Evolutionary conservation across 2,329 filamentous ascomycete species (phyloP).

Genomic region (Pseudogymnoascus pannorum): DNA sequence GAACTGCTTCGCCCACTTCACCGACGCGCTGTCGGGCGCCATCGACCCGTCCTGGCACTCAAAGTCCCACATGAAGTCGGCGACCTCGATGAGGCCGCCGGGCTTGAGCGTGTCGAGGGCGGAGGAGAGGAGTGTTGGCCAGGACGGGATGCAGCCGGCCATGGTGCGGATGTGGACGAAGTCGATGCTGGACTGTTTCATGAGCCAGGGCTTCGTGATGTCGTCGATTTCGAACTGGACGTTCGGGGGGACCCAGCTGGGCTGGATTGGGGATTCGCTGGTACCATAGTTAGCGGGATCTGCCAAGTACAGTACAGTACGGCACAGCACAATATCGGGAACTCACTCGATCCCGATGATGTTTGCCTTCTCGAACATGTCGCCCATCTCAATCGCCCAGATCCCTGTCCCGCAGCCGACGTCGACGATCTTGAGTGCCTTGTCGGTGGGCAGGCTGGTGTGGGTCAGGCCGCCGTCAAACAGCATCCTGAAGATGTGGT

Average conservation of each 20-base stretch:
- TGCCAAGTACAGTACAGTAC: not conserved
- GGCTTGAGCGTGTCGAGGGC: constrained; percentile 34
- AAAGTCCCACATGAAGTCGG: constrained; percentile 22
- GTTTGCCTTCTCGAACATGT: constrained; percentile 37
- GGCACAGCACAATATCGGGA: constrained; percentile 34
- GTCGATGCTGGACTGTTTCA: constrained; percentile 43
- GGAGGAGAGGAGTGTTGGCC: constrained; percentile 46
- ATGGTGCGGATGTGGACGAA: constrained; percentile 54
- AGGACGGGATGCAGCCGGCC: constrained; percentile 50
- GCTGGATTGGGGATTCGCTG: constrained; percentile 53
- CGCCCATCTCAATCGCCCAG: constrained; percentile 55
- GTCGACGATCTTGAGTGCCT: constrained; percentile 36
- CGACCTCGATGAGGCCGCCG: constrained; percentile 27
- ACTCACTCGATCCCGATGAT: not conserved
- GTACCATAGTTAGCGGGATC: constrained; percentile 39
- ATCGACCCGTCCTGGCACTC: constrained; percentile 12
- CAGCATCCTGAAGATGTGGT: constrained; percentile 23
- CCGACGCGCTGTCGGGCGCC: constrained; percentile 17
- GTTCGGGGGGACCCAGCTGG: constrained; percentile 51
- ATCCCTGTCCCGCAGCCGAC: constrained; percentile 54
- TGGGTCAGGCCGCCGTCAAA: constrained; percentile 23
- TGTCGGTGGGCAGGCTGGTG: constrained; percentile 25
- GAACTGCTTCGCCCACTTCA: constrained; percentile 14
- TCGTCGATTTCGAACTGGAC: constrained; percentile 61
- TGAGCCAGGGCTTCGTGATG: constrained; percentile 44